Evolutionary conservation across 768 basidiomycete genomes (phyloP), one percentile per base, ranked within the genome.

Genomic region (Auriculariales sp.): DNA sequence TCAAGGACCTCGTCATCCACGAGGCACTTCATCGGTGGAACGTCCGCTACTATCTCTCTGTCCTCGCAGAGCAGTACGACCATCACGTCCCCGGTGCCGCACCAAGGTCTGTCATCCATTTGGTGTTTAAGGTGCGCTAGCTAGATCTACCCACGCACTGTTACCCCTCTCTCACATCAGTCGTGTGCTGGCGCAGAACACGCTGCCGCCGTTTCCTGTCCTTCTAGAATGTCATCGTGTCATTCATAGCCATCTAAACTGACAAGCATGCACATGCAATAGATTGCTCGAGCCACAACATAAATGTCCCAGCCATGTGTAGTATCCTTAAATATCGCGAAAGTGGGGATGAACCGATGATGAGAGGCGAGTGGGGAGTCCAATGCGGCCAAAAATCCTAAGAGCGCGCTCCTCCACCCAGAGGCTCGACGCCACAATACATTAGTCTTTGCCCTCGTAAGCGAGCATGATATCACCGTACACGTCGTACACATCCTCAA

Each of bases 401-500:
- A n/a, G n/a, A n/a, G n/a, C n/a, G n/a, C n/a, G n/a, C n/a, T n/a
- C n/a, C n/a, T n/a, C n/a, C n/a, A n/a, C n/a, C n/a, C n/a, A n/a
- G n/a, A n/a, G n/a, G n/a, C n/a, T n/a, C n/a, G n/a, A 4, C 34
- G 22, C 29, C 25, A 25, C 19, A 17, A 34, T 3, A n/a, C 5
- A 29, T 28, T 30, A 14, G 48, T 79, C 81, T 58, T 85, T 83
- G 58, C 84, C 85, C 65, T 87, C 84, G 57, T 88, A 88, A 17
- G 84, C 84, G 59, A 81, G 85, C 52, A 88, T 62, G 49, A 88
- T 59, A 11, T 86, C 85, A 55, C 81, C 83, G n/a, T n/a, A n/a
- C n/a, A n/a, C n/a, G n/a, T n/a, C n/a, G 49, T 85, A 86, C 3
- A 81, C 76, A 59, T 77, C 74, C 49, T 73, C 71, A 55, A 87